A percentile compares a stretch with the other conserved stretches of the same genome.
These are phyloP conservation scores for Lachancea mirantina DNA, from an alignment of 805 yeast genomes.

Conservation along the genomic window DNA sequence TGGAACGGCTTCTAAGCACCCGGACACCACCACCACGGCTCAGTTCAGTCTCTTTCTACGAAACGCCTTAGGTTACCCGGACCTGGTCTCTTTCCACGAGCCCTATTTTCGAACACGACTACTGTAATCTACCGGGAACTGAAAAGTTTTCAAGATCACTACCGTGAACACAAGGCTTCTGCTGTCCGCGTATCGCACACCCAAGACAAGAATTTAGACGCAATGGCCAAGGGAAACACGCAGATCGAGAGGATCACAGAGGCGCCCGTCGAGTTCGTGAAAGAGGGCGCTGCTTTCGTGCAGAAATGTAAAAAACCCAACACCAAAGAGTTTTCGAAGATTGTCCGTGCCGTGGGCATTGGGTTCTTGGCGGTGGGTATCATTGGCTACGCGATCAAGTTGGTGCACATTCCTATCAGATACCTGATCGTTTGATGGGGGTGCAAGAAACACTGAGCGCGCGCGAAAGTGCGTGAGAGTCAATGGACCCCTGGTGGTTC, in stretches of 20 bases:
- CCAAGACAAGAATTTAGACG: background rate
- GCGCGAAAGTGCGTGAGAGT: slow-evolving; percentile 2
- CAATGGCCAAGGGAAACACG: slow-evolving; percentile 23
- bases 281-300: slow-evolving; percentile 84
- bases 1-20: slow-evolving; percentile 35
- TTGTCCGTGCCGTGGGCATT: slow-evolving; percentile 91
- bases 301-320: slow-evolving; percentile 91
- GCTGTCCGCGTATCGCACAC: background rate
- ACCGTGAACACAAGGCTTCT: too few relatives aligned
- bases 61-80: too few relatives aligned
- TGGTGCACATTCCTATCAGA: slow-evolving; percentile 92
- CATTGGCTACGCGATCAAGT: slow-evolving; percentile 91
- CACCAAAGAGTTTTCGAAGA: slow-evolving; percentile 76
- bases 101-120: too few relatives aligned
- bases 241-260: slow-evolving; percentile 63
- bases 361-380: slow-evolving; percentile 98
- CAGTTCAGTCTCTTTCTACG: too few relatives aligned
- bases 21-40: too few relatives aligned
- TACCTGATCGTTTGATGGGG: slow-evolving; percentile 88
- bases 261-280: slow-evolving; percentile 84
- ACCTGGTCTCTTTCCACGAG: too few relatives aligned
- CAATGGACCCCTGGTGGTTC: slow-evolving; percentile 1
- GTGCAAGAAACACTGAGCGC: slow-evolving; percentile 2
- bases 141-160: too few relatives aligned
- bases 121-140: background rate